A percentile compares a stretch with the other conserved stretches of the same genome.
Conservation (phyloP, 192 early-diverging fungal genomes). For the Coemansia sp. region DNA sequence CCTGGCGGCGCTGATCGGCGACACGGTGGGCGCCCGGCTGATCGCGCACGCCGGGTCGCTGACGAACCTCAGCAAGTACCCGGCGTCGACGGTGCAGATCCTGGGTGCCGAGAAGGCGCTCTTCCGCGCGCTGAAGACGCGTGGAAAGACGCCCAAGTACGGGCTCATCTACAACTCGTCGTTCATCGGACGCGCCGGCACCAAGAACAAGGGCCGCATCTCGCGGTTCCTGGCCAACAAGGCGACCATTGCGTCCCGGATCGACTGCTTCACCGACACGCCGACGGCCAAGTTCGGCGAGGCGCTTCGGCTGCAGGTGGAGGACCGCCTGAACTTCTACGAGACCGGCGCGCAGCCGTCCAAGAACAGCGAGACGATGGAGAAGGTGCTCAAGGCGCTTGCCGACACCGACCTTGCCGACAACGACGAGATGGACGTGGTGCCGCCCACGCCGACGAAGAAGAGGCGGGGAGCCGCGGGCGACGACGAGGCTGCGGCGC, state of each 20-base stretch:
- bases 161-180: constrained; percentile 97
- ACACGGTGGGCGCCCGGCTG: constrained; percentile 94
- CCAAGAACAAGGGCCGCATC: constrained; percentile 97
- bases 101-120: constrained; percentile 98
- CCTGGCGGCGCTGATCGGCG: constrained; percentile 91
- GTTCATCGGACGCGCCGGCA: constrained; percentile 90
- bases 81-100: constrained; percentile 97
- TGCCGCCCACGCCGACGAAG: constrained; percentile 30
- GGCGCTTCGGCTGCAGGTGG: constrained; percentile 90
- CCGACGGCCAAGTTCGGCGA: constrained; percentile 91
- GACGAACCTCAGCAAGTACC: constrained; percentile 95
- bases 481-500: constrained; percentile 33
- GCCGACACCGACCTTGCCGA: constrained; percentile 64
- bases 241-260: constrained; percentile 92
- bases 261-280: constrained; percentile 92
- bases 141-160: constrained; percentile 97
- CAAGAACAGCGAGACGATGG: constrained; percentile 95
- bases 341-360: constrained; percentile 82
- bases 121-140: constrained; percentile 96
- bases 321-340: constrained; percentile 93
- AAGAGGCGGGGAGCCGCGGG: constrained; percentile 46
- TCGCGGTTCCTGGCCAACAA: constrained; percentile 99
- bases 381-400: constrained; percentile 70
- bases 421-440: constrained; percentile 48
- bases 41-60: constrained; percentile 97